Conservation (phyloP, 1,284 basidiomycete species). For the Hymenochaete sp. region DNA sequence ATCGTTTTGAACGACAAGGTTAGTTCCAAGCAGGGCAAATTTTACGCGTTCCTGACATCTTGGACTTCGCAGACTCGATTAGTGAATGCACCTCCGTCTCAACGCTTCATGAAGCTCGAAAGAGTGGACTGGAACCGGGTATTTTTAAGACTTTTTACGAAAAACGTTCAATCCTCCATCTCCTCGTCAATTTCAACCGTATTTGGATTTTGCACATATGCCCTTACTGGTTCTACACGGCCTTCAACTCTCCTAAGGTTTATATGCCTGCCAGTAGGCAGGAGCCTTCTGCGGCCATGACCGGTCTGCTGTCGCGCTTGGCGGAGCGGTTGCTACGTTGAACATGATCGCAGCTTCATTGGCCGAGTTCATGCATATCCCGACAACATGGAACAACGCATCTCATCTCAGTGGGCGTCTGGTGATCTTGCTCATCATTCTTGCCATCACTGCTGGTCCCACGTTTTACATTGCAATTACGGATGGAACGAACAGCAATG, state of each 20-base stretch:
- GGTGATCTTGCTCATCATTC: slow-evolving; percentile 77
- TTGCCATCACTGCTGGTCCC: slow-evolving; percentile 81
- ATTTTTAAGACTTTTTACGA: slow-evolving; percentile 96
- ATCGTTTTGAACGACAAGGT: slow-evolving; percentile 87
- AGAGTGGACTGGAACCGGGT: slow-evolving; percentile 86
- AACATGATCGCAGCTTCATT: slow-evolving; percentile 91
- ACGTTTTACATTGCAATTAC: slow-evolving; percentile 86
- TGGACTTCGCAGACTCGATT: slow-evolving; percentile 60
- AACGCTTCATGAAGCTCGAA: slow-evolving; percentile 87
- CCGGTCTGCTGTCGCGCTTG: slow-evolving; percentile 86
- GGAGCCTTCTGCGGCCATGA: slow-evolving; percentile 66
- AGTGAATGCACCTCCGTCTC: slow-evolving; percentile 81
- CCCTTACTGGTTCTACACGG: slow-evolving; percentile 90
- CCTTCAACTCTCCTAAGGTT: slow-evolving; percentile 92
- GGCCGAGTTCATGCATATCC: slow-evolving; percentile 90
- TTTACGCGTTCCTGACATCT: slow-evolving; percentile 8
- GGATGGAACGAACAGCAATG: slow-evolving; percentile 43
- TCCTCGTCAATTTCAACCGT: slow-evolving; percentile 95
- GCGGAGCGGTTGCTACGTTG: slow-evolving; percentile 79
- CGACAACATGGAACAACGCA: slow-evolving; percentile 97
- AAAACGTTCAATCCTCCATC: slow-evolving; percentile 85
- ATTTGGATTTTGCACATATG: slow-evolving; percentile 92
- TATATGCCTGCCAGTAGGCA: slow-evolving; percentile 65
- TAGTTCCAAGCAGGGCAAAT: slow-evolving; percentile 24
- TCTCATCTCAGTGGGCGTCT: slow-evolving; percentile 87